Evolutionary conservation across 75 land plant genomes (phyloP).

Genomic region (Pseudotsuga menziesii): DNA sequence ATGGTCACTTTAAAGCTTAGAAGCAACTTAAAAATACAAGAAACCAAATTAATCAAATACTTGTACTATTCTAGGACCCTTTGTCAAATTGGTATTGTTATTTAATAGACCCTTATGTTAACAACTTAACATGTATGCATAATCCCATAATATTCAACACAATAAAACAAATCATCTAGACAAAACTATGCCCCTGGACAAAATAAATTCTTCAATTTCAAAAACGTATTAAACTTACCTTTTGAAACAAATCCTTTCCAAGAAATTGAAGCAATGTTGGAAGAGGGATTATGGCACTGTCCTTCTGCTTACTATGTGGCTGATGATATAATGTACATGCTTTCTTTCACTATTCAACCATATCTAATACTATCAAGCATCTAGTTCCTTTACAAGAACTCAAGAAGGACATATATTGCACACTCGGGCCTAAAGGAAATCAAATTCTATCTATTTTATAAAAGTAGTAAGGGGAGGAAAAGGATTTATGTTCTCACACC

Average conservation of each 20-base stretch:
- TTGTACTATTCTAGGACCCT: not conserved
- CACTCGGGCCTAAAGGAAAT: no score
- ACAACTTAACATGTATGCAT: not conserved
- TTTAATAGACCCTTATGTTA: not conserved
- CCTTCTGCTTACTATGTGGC: no score
- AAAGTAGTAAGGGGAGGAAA: no score
- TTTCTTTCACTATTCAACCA: no score
- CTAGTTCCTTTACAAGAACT: no score
- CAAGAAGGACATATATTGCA: no score
- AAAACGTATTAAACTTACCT: slow-evolving; percentile 27
- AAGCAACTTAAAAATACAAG: not conserved
- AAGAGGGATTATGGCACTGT: slow-evolving; percentile 62
- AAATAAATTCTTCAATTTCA: not conserved
- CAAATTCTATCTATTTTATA: no score
- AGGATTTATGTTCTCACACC: no score
- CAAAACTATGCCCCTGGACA: not conserved
- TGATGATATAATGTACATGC: no score
- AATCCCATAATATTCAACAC: not conserved
- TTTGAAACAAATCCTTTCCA: slow-evolving; percentile 61
- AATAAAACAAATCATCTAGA: not conserved
- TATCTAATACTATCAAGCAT: no score
- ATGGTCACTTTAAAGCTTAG: not conserved
- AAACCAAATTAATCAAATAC: not conserved
- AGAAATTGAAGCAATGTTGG: slow-evolving; percentile 72
- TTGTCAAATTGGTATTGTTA: not conserved